Evolutionary conservation across 1,284 basidiomycete species (phyloP).

Genomic region (Leccinum pachyderme): DNA sequence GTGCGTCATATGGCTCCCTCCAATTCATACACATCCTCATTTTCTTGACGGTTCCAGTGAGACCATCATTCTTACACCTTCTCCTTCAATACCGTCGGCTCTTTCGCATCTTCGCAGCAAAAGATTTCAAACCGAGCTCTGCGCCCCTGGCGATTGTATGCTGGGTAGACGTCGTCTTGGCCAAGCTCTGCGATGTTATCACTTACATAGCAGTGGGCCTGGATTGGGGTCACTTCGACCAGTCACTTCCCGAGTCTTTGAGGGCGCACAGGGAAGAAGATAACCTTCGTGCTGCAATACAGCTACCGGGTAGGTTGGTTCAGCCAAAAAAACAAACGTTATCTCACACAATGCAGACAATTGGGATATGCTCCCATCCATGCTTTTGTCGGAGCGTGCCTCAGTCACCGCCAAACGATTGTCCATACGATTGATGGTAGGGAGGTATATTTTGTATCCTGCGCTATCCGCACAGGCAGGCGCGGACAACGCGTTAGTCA

Average conservation of each 20-base stretch:
- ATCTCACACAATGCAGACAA: constrained; percentile 34
- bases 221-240: constrained; percentile 11
- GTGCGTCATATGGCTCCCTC: constrained; percentile 14
- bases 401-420: constrained; percentile 63
- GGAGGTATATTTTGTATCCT: constrained; percentile 51
- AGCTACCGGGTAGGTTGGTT: constrained; percentile 56
- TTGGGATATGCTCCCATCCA: constrained; percentile 46
- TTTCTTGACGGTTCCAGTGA: constrained; percentile 18
- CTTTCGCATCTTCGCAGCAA: constrained; percentile 45
- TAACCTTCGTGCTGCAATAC: constrained; percentile 53
- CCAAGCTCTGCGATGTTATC: constrained; percentile 47
- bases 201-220: constrained; percentile 37
- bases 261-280: constrained; percentile 46
- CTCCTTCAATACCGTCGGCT: constrained; percentile 52
- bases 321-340: background rate
- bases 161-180: constrained; percentile 64
- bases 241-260: constrained; percentile 34
- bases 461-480: constrained; percentile 12
- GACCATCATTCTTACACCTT: constrained; percentile 30
- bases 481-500: constrained; percentile 23
- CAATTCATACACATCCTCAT: constrained; percentile 6
- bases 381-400: constrained; percentile 44
- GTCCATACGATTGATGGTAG: constrained; percentile 52
- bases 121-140: constrained; percentile 20
- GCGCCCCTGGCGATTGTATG: constrained; percentile 42